These are phyloP conservation scores for Penicillium waksmanii DNA, from an alignment of 495 filamentous ascomycete genomes.

Conservation along the genomic window DNA sequence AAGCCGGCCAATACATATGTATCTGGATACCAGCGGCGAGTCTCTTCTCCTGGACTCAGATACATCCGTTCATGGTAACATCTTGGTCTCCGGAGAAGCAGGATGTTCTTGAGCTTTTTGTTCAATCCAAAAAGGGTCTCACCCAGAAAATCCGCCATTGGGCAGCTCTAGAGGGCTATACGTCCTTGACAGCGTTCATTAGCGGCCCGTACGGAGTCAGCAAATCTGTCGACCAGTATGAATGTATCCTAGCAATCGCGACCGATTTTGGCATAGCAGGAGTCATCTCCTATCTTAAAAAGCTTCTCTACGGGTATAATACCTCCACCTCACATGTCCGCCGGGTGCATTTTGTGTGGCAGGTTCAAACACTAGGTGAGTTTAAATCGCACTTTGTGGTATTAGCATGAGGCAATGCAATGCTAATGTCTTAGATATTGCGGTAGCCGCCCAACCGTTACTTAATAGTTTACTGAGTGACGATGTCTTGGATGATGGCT, in stretches of 20 bases:
- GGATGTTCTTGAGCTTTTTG: conserved; percentile 26
- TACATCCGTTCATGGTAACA: conserved; percentile 38
- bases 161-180: conserved; percentile 16
- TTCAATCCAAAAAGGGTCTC: conserved; percentile 25
- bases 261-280: conserved; percentile 30
- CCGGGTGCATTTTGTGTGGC: conserved; percentile 35
- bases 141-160: conserved; percentile 20
- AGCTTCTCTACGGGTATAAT: conserved; percentile 36
- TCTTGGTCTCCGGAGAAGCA: conserved; percentile 32
- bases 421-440: conserved; percentile 20
- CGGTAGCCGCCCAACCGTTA: conserved; percentile 12
- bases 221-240: conserved; percentile 16
- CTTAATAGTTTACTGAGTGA: conserved; percentile 22
- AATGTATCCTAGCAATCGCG: conserved; percentile 15
- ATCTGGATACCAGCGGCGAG: conserved; percentile 30
- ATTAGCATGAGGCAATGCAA: too few species aligned
- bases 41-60: conserved; percentile 30
- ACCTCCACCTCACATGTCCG: conserved; percentile 23
- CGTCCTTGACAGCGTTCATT: conserved; percentile 13
- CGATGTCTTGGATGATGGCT: conserved; percentile 20
- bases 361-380: conserved; percentile 30
- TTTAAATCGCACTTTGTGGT: too few species aligned
- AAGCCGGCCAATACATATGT: conserved; percentile 31
- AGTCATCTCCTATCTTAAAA: conserved; percentile 32
- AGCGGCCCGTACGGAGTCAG: conserved; percentile 28